Percentiles rank a stretch among this genome's conserved stretches.
phyloP scores from a whole-genome alignment of 164 flowering plant genomes.

The Echeveria elegans region DNA sequence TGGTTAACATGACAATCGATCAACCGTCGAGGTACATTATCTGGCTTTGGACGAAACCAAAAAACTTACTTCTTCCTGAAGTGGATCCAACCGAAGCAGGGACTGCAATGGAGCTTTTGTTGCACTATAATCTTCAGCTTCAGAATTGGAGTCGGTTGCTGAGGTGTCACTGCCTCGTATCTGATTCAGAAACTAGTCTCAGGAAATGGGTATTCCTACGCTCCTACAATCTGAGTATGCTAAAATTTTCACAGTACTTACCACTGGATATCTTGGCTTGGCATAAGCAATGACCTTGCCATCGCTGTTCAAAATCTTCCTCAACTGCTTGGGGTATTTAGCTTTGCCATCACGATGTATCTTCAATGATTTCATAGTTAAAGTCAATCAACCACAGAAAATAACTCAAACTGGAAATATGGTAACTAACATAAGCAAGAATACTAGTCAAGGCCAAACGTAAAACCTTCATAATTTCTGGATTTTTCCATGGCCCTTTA shows the following conservation, averaged over 20 bases:
- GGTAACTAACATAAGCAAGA: not conserved
- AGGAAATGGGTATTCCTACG: not conserved
- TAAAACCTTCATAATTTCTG: slow-evolving; percentile 37
- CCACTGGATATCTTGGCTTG: slow-evolving; percentile 60
- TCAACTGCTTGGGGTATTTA: slow-evolving; percentile 58
- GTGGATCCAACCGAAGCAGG: slow-evolving; percentile 69
- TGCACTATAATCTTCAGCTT: slow-evolving; percentile 75
- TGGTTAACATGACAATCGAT: too few relatives aligned
- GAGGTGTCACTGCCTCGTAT: slow-evolving; percentile 83
- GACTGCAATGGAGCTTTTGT: slow-evolving; percentile 63
- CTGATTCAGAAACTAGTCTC: slow-evolving; percentile 23
- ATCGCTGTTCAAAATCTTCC: slow-evolving; percentile 67
- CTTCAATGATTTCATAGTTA: slow-evolving; percentile 14
- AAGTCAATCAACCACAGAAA: not conserved
- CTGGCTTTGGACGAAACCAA: not conserved
- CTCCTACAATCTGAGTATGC: not conserved
- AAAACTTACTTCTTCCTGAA: slow-evolving; percentile 69
- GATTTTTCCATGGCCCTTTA: slow-evolving; percentile 76
- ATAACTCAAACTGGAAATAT: not conserved
- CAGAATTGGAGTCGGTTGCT: slow-evolving; percentile 91
- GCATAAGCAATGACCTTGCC: slow-evolving; percentile 72
- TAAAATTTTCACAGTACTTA: slow-evolving; percentile 15
- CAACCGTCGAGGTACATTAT: not conserved
- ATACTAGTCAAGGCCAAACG: slow-evolving; percentile 8
- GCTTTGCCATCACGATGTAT: slow-evolving; percentile 55